Conservation (phyloP, 2,329 filamentous ascomycete genomes). For the Neoarthrinium moseri region DNA sequence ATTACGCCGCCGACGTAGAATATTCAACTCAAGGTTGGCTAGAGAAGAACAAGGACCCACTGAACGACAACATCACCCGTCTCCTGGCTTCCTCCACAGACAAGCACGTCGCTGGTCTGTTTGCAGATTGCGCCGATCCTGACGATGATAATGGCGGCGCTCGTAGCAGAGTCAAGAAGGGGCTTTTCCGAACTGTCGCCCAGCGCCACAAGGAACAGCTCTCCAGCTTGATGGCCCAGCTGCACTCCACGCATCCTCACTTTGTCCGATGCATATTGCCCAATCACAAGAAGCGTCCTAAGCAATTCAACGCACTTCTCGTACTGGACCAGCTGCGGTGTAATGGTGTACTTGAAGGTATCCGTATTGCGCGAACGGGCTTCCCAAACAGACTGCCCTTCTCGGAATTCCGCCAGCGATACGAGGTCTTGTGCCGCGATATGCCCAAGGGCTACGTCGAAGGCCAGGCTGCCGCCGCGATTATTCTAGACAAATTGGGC, state of each 20-base stretch:
- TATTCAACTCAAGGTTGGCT: conserved; percentile 95
- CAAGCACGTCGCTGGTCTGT: conserved; percentile 79
- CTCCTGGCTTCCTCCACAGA: conserved; percentile 81
- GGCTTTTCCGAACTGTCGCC: conserved; percentile 92
- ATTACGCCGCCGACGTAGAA: conserved; percentile 97
- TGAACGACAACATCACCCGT: conserved; percentile 95
- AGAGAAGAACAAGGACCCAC: conserved; percentile 97
- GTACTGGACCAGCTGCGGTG: conserved; percentile 96
- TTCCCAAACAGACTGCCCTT: conserved; percentile 94
- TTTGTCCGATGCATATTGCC: conserved; percentile 97
- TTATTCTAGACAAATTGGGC: conserved; percentile 87
- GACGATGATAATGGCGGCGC: conserved; percentile 71
- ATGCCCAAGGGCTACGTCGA: conserved; percentile 92
- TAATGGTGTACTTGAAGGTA: conserved; percentile 98
- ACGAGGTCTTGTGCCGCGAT: conserved; percentile 86
- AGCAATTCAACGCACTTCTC: conserved; percentile 87
- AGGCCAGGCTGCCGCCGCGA: conserved; percentile 77
- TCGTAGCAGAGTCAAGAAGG: conserved; percentile 88
- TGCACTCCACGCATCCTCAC: conserved; percentile 95
- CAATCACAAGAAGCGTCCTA: conserved; percentile 96
- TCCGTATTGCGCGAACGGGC: conserved; percentile 92
- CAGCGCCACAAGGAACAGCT: conserved; percentile 97
- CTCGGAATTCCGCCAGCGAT: conserved; percentile 89
- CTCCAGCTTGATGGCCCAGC: conserved; percentile 90
- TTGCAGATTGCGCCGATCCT: conserved; percentile 80